These are phyloP conservation scores for Solanum arcanum DNA, from an alignment of 257 asterid genomes.

Conservation along the genomic window DNA sequence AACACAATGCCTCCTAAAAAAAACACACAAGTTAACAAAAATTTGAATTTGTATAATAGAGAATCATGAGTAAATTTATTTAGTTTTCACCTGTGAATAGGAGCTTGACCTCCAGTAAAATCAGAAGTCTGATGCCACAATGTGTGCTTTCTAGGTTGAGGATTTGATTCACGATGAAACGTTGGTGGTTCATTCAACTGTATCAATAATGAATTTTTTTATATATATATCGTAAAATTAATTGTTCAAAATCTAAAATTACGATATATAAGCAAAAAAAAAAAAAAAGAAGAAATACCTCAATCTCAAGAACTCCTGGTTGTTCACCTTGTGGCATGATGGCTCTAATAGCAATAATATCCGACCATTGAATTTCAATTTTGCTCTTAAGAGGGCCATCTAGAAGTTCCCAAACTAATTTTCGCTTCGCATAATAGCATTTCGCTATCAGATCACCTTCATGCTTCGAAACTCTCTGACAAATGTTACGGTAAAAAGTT, in stretches of 20 bases:
- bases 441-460: conserved; percentile 62
- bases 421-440: conserved; percentile 47
- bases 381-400: conserved; percentile 59
- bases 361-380: conserved; percentile 68
- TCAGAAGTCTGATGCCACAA: conserved; percentile 51
- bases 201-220: neutral
- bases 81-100: conserved; percentile 30
- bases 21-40: neutral
- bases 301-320: conserved; percentile 41
- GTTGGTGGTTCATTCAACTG: conserved; percentile 51
- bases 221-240: neutral
- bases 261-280: neutral
- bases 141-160: conserved; percentile 73
- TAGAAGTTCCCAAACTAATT: conserved; percentile 69
- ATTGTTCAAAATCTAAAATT: neutral
- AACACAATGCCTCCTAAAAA: conserved; percentile 44
- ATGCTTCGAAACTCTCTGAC: conserved; percentile 31
- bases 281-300: conserved; percentile 11
- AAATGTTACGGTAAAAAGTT: neutral
- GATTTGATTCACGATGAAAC: conserved; percentile 40
- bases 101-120: conserved; percentile 71
- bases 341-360: conserved; percentile 50
- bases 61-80: neutral
- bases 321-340: neutral
- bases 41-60: neutral